These are phyloP conservation scores for Pleurotus pulmonarius DNA, from an alignment of 768 basidiomycete species.

Conservation along the genomic window DNA sequence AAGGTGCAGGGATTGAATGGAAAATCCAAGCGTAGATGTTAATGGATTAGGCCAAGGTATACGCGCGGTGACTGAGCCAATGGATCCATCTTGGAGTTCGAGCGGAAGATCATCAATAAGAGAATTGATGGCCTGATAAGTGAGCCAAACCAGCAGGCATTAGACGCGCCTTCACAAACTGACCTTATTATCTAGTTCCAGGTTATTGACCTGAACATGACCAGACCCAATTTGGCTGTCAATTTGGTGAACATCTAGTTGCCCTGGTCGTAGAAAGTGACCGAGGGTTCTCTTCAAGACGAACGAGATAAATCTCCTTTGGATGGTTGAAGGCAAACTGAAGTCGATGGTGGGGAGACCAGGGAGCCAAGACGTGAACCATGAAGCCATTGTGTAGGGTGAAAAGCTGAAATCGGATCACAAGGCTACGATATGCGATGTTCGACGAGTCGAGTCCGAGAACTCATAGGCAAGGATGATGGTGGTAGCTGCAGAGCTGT, in stretches of 20 bases:
- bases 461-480: no score
- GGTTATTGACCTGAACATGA: constrained; percentile 78
- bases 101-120: constrained; percentile 66
- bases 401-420: no score
- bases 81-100: constrained; percentile 62
- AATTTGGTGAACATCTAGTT: constrained; percentile 81
- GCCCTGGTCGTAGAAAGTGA: constrained; percentile 83
- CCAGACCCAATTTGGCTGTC: constrained; percentile 94
- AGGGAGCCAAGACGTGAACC: constrained; percentile 60
- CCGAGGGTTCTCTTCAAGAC: constrained; percentile 80
- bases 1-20: constrained; percentile 64
- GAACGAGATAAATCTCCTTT: constrained; percentile 88
- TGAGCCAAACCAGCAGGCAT: background rate
- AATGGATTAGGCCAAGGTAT: constrained; percentile 87
- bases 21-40: constrained; percentile 67
- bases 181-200: constrained; percentile 76
- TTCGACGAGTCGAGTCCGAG: background rate
- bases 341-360: constrained; percentile 66
- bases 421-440: background rate
- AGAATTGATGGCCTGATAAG: constrained; percentile 70
- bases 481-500: no score
- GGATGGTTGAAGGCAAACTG: constrained; percentile 65
- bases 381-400: constrained; percentile 36
- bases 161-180: constrained; percentile 20
- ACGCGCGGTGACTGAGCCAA: constrained; percentile 71